Conservation (phyloP, 345 rosid species). For the Isatis tinctoria region DNA sequence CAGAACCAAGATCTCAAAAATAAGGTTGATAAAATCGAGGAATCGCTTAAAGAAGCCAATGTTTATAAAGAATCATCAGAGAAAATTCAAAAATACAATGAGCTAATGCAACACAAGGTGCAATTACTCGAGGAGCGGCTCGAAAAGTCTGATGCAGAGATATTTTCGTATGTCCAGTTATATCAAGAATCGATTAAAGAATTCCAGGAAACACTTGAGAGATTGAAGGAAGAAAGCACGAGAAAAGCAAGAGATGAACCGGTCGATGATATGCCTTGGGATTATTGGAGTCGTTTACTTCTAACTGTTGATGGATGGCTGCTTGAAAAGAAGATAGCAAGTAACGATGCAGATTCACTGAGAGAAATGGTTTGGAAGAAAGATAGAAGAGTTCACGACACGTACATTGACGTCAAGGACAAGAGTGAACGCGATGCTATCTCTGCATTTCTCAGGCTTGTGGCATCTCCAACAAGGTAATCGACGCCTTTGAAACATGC, state of each 20-base stretch:
- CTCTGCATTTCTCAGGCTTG: constrained; percentile 57
- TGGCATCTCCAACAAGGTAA: constrained; percentile 63
- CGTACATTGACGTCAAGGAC: constrained; percentile 58
- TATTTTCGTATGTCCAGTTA: constrained; percentile 61
- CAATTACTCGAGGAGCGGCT: constrained; percentile 78
- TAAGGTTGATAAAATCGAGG: constrained; percentile 84
- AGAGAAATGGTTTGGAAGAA: constrained; percentile 89
- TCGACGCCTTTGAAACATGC: not conserved
- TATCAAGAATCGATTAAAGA: constrained; percentile 85
- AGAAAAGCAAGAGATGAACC: constrained; percentile 56
- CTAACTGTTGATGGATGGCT: constrained; percentile 92
- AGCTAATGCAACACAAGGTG: constrained; percentile 82
- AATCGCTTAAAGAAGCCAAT: constrained; percentile 67
- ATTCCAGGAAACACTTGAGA: constrained; percentile 78
- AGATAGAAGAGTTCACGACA: constrained; percentile 54
- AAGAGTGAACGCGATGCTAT: constrained; percentile 63
- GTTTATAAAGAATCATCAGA: constrained; percentile 70
- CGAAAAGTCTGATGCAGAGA: constrained; percentile 83
- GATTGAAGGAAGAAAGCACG: constrained; percentile 73
- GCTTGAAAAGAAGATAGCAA: constrained; percentile 75
- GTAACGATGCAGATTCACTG: constrained; percentile 57
- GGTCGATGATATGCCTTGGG: constrained; percentile 80
- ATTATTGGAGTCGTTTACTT: constrained; percentile 85
- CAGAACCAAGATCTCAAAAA: constrained; percentile 75
- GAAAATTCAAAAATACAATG: constrained; percentile 68